Evolutionary conservation across 2,329 filamentous ascomycete genomes (phyloP).

Genomic region (Corniculantispora saksenae): DNA sequence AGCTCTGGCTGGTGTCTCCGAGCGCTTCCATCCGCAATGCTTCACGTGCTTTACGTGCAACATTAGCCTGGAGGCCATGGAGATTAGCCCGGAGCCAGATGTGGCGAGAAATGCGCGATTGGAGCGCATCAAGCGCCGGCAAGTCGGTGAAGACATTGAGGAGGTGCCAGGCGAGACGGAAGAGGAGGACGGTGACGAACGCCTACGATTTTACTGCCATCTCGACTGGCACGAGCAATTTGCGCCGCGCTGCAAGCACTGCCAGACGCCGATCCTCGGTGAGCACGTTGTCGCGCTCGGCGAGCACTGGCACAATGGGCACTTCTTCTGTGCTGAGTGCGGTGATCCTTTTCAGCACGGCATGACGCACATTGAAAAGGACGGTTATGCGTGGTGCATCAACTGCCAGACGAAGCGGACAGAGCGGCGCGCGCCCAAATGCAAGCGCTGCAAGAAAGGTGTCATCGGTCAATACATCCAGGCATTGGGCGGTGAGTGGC

Average conservation of each 20-base stretch:
- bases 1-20: constrained; percentile 68
- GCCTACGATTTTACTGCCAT: constrained; percentile 89
- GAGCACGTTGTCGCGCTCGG: constrained; percentile 93
- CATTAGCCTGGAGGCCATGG: constrained; percentile 87
- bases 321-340: constrained; percentile 99
- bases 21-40: constrained; percentile 90
- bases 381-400: constrained; percentile 96
- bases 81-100: constrained; percentile 92
- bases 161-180: constrained; percentile 65
- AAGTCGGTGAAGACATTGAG: constrained; percentile 57
- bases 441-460: constrained; percentile 77
- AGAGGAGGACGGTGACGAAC: constrained; percentile 71
- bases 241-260: constrained; percentile 90
- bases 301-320: constrained; percentile 93
- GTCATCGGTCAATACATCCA: constrained; percentile 89
- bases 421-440: constrained; percentile 84
- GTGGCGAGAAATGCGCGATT: constrained; percentile 69
- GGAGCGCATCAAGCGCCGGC: constrained; percentile 67
- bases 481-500: constrained; percentile 90
- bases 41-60: constrained; percentile 88
- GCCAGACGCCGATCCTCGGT: constrained; percentile 93
- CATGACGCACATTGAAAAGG: constrained; percentile 82
- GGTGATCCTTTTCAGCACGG: constrained; percentile 85
- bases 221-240: constrained; percentile 98
- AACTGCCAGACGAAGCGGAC: constrained; percentile 90